Evolutionary conservation across 2,329 filamentous ascomycete genomes (phyloP), one percentile per base, ranked within the genome.

Genomic region (Hirsutella thompsonii): DNA sequence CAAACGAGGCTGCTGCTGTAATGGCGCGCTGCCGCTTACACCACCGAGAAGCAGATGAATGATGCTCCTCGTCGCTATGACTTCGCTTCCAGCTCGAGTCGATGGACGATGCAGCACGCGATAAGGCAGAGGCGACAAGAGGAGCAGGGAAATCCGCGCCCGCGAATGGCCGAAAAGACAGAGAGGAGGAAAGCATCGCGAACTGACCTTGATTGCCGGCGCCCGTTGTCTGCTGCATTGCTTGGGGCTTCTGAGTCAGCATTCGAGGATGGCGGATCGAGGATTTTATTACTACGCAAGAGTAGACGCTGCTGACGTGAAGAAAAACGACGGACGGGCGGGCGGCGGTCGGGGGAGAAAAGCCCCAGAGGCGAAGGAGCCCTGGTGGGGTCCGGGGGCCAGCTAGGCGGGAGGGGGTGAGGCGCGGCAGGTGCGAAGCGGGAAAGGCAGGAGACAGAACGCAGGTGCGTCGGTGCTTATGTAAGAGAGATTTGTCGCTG

Each of bases 231-330:
- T 46, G 47, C 48, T 46, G 47, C 42, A 42, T 48, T 44, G 43
- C 47, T 47, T 18, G 37, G 39, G 39, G 38, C 40, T 43, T 49
- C 48, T 50, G 48, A 50, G 46, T 50, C 48, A 50, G 48, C 48
- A 50, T 47, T 47, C 43, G 41, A 46, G 42, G 40, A 42, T 43
- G 38, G 46, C 38, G 42, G 35, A 42, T 40, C 37, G 45, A 45
- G 44, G 46, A 49, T 48, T n/a, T n/a, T 37, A 47, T 49, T 38
- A 45, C 40, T 49, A 49, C 47, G 47, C 46, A 44, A 46, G 44
- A 45, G 41, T 42, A 41, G 42, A 44, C 42, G 23, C 37, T 50
- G 48, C 48, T 50, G 48, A 50, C 48, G 41, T 50, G 48, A 47
- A 45, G 41, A 36, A 39, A 47, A 46, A 42, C 40, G 46, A 44